phyloP scores from a whole-genome alignment of 2,329 filamentous ascomycete genomes.

The Cryphonectria naterciae region DNA sequence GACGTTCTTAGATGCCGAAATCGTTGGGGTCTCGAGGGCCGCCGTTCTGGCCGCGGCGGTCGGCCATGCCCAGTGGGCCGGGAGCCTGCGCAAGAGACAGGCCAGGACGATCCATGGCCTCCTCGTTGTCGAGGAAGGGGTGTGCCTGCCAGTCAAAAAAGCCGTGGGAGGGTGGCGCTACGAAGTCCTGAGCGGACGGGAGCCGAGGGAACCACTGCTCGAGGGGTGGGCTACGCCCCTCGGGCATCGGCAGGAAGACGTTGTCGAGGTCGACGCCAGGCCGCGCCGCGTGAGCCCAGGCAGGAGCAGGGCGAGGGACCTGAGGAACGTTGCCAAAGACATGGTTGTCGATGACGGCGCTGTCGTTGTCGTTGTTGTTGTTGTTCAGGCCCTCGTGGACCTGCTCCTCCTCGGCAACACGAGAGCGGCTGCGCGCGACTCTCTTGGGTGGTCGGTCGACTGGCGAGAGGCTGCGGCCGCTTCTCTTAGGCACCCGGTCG shows the following conservation, averaged over 20 bases:
- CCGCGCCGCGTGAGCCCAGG: background rate
- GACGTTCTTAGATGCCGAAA: background rate
- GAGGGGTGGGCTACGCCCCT: background rate
- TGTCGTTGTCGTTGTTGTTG: background rate
- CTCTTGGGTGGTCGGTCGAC: background rate
- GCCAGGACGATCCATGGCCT: background rate
- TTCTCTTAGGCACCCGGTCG: background rate
- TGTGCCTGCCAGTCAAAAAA: background rate
- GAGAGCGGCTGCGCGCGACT: background rate
- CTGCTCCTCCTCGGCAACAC: background rate
- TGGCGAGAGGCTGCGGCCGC: background rate
- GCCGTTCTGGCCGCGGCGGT: background rate
- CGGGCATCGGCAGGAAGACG: background rate
- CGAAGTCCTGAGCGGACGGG: background rate
- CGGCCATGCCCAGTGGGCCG: background rate
- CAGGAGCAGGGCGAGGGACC: background rate
- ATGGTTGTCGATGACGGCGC: background rate
- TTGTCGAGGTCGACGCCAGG: background rate
- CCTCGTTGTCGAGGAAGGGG: background rate
- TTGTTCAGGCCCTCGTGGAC: background rate
- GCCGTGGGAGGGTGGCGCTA: background rate
- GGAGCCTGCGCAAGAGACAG: background rate
- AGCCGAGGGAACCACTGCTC: background rate
- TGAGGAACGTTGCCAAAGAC: background rate
- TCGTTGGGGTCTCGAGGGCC: background rate